A percentile compares a stretch with the other conserved stretches of the same genome.
phyloP scores from a whole-genome alignment of 2,329 filamentous ascomycete genomes.

The Ascochyta viciae-villosae region DNA sequence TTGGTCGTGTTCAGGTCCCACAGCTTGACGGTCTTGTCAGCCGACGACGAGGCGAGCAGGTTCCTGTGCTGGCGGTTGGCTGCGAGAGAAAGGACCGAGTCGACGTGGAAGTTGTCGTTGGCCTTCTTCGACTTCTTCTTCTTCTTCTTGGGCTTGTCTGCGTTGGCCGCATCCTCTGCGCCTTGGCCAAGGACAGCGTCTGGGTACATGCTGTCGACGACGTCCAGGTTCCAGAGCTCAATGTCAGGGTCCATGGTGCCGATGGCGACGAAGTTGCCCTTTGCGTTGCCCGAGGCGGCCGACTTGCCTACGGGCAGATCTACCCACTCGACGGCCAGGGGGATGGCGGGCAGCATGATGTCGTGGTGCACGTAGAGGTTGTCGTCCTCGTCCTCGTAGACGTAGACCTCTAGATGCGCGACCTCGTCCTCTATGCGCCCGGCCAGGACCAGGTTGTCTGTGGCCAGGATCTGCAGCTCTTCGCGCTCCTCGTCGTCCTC shows the following conservation, averaged over 20 bases:
- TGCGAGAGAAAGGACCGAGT: conserved; percentile 88
- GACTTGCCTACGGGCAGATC: conserved; percentile 84
- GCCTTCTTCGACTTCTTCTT: conserved; percentile 89
- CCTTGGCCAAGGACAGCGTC: conserved; percentile 89
- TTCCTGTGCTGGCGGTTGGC: conserved; percentile 95
- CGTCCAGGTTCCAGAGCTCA: conserved; percentile 96
- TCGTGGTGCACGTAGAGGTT: conserved; percentile 99
- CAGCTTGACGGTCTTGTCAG: conserved; percentile 95
- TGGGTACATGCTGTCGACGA: conserved; percentile 97
- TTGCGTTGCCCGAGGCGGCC: conserved; percentile 60
- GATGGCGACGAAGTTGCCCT: conserved; percentile 91
- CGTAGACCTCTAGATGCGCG: conserved; percentile 94
- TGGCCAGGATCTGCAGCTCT: conserved; percentile 89
- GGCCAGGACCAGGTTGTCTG: conserved; percentile 90
- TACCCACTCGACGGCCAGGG: conserved; percentile 93
- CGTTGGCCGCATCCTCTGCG: conserved; percentile 57
- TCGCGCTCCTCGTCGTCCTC: conserved; percentile 90
- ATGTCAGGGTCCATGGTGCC: conserved; percentile 99
- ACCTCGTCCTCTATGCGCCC: conserved; percentile 97
- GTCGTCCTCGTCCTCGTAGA: conserved; percentile 93
- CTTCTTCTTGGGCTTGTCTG: conserved; percentile 76
- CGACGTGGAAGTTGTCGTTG: conserved; percentile 92
- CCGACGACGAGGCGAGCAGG: conserved; percentile 90
- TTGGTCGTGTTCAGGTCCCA: conserved; percentile 94
- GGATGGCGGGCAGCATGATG: conserved; percentile 97